Evolutionary conservation across 306 rosid genomes (phyloP), one percentile per base, ranked within the genome.

Genomic region (Medicago ruthenica): DNA sequence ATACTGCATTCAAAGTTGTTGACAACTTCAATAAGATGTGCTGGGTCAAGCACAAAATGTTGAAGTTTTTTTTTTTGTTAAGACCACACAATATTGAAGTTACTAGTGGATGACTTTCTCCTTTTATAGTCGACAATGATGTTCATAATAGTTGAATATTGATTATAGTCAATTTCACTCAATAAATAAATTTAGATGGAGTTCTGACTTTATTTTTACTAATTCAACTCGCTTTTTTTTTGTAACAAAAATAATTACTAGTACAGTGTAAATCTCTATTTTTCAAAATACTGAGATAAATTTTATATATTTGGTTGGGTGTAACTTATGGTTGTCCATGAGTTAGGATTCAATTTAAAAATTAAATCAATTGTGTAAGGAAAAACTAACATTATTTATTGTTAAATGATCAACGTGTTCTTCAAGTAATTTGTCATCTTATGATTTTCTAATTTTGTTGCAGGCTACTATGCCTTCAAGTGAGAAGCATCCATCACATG

Each of bases 401-500:
- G 21, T 22, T 65, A 55, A 27, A 18, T 70, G 36, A 65, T 58
- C 7, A 59, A 71, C 37, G 3, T 62, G 13, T 15, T 58, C 13
- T 45, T 70, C 17, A 70, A 70, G 47, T 60, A 37, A 45, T 15
- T 67, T 3, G 9, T 67, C 20, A 66, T 16, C 42, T 42, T 1
- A 16, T 53, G 0, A 22, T 1, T 68, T 31, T 21, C 12, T 67
- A 37, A 11, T 64, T 64, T 14, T 57, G 3, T 37, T 83, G 80
- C 70, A 86, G 89, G 82, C 86, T 44, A 86, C 89, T 0, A 86
- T 86, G 89, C 89, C 89, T 78, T 86, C 89, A 54, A 79, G 81
- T 39, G 87, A 83, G 82, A 86, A 86, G 86, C 84, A 83, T 63
- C 89, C 89, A 71, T 86, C 89, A 9, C 85, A 82, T 16, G 85